phyloP scores from a whole-genome alignment of 1,139 yeast genomes.

The Yueomyces sp. region DNA sequence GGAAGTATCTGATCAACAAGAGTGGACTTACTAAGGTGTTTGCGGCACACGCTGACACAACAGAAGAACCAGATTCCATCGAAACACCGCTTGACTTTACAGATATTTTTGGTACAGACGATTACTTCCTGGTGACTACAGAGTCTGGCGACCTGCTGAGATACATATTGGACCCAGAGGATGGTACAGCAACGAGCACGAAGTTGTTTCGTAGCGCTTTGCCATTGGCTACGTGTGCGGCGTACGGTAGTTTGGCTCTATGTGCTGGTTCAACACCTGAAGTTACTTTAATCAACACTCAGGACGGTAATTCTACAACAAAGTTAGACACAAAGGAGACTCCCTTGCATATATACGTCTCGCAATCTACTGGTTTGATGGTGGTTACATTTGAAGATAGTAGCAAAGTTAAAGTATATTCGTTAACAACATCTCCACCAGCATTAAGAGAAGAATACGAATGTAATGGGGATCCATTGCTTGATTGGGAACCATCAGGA shows the following conservation, averaged over 20 bases:
- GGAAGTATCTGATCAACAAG: conserved; percentile 19
- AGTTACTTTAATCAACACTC: conserved; percentile 41
- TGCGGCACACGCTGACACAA: conserved; percentile 11
- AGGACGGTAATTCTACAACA: conserved; percentile 17
- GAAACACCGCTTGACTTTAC: conserved; percentile 15
- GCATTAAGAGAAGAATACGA: no score
- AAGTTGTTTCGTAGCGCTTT: conserved; percentile 29
- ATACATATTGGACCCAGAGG: conserved; percentile 8
- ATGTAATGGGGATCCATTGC: no score
- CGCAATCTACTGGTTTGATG: conserved; percentile 44
- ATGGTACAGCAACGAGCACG: conserved; percentile 2
- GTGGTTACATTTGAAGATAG: conserved; percentile 60
- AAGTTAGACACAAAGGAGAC: conserved; percentile 37
- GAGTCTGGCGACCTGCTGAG: conserved; percentile 16
- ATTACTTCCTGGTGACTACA: conserved; percentile 14
- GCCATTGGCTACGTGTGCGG: conserved; percentile 52
- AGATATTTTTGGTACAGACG: conserved; percentile 9
- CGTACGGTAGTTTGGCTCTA: conserved; percentile 56
- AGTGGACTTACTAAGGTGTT: conserved; percentile 19
- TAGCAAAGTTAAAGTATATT: conserved; percentile 39
- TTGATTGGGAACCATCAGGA: no score
- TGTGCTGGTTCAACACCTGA: conserved; percentile 71
- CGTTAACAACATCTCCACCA: conserved; percentile 28
- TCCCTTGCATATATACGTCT: conserved; percentile 49
- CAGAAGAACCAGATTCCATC: conserved; percentile 22